Percentiles rank a stretch among this genome's conserved stretches.
These are phyloP conservation scores for Paralagenidium karlingii DNA, from an alignment of 352 stramenopile genomes.

Conservation along the genomic window DNA sequence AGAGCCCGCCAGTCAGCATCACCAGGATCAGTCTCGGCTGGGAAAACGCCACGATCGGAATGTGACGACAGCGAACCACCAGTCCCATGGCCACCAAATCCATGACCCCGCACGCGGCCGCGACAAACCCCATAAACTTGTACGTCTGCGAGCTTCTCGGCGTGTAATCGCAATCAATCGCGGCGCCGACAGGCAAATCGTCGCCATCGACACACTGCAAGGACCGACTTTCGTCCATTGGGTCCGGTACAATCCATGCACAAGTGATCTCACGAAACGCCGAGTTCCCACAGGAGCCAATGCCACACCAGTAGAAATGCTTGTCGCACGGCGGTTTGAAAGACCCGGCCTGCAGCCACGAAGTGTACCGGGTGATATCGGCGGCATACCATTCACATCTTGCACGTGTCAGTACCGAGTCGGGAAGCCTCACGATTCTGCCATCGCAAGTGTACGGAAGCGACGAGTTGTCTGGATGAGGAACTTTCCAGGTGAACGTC, in stretches of 20 bases:
- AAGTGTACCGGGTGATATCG: too few species aligned
- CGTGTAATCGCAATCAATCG: slow-evolving; percentile 28
- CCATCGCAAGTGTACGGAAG: slow-evolving; percentile 29
- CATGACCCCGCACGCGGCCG: slow-evolving; percentile 5
- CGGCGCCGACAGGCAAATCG: not conserved
- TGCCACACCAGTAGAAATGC: too few species aligned
- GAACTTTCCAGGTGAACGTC: slow-evolving; percentile 16
- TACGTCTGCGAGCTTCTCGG: slow-evolving; percentile 9
- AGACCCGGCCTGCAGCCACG: too few species aligned
- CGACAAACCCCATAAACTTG: slow-evolving; percentile 6
- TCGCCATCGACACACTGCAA: slow-evolving; percentile 15
- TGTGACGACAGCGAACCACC: slow-evolving; percentile 18
- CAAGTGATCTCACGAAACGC: too few species aligned
- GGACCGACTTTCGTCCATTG: slow-evolving; percentile 6
- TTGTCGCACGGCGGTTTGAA: too few species aligned
- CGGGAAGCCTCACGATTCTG: slow-evolving; percentile 11
- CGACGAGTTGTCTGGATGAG: slow-evolving; percentile 16
- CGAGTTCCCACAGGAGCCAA: too few species aligned
- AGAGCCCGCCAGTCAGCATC: slow-evolving; percentile 31
- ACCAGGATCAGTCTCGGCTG: slow-evolving; percentile 47
- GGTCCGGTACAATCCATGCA: slow-evolving; percentile 22
- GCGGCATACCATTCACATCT: too few species aligned
- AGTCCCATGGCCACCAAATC: slow-evolving; percentile 8
- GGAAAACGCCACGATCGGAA: slow-evolving; percentile 42
- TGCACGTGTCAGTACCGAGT: slow-evolving; percentile 19